phyloP scores from a whole-genome alignment of 805 yeast genomes.

The Wickerhamiella musiphila region DNA sequence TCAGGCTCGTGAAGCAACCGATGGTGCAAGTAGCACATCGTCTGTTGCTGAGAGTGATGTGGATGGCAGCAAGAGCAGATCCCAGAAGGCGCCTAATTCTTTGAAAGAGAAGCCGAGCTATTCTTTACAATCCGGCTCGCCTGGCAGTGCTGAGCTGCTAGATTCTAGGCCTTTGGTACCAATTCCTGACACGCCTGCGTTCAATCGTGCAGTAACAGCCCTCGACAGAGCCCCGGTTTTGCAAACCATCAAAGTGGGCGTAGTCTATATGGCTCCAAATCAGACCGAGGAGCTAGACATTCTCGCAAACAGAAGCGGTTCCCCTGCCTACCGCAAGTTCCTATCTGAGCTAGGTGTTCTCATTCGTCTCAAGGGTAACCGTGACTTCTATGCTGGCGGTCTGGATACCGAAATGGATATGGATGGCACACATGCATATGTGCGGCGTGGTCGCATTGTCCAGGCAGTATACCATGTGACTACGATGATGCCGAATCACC shows the following conservation, averaged over 20 bases:
- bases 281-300: slow-evolving; percentile 51
- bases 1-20: no score
- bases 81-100: neutral
- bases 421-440: slow-evolving; percentile 62
- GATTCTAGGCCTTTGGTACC: slow-evolving; percentile 24
- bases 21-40: no score
- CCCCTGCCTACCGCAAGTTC: slow-evolving; percentile 42
- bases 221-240: slow-evolving; percentile 66
- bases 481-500: slow-evolving; percentile 54
- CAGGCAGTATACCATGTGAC: slow-evolving; percentile 67
- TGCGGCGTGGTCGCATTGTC: slow-evolving; percentile 52
- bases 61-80: no score
- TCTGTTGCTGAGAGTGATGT: neutral
- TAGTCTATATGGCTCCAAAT: slow-evolving; percentile 53
- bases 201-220: slow-evolving; percentile 36
- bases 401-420: slow-evolving; percentile 48
- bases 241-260: slow-evolving; percentile 62
- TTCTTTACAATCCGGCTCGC: no score
- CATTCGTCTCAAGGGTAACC: slow-evolving; percentile 38
- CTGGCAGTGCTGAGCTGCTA: no score
- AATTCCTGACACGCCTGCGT: slow-evolving; percentile 31
- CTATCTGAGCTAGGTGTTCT: slow-evolving; percentile 41
- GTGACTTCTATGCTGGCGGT: slow-evolving; percentile 54
- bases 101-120: neutral
- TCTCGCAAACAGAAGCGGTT: slow-evolving; percentile 44